Conservation (phyloP, 345 rosid species). For the Cardamine occulta region DNA sequence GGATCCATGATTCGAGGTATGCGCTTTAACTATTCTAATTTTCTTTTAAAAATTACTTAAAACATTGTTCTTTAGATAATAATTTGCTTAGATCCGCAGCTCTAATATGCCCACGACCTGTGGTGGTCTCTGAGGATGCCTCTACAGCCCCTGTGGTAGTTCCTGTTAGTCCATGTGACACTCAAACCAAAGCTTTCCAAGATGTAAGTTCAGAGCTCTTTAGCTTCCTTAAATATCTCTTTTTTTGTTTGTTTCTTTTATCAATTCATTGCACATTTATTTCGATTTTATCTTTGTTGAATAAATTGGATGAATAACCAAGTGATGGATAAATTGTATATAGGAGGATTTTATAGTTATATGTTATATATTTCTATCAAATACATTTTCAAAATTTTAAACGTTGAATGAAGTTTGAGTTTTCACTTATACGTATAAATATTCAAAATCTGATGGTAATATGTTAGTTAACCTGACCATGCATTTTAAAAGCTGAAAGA, state of each 20-base stretch:
- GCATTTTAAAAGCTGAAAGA: background rate
- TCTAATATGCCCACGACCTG: background rate
- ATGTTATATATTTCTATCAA: background rate
- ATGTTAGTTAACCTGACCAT: background rate
- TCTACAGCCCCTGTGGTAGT: background rate
- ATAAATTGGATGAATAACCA: background rate
- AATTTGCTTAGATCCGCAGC: background rate
- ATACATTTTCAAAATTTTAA: background rate
- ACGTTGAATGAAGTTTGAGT: background rate
- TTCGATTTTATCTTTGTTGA: background rate
- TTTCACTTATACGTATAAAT: background rate
- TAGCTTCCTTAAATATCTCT: background rate
- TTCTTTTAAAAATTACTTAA: background rate
- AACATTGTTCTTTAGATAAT: background rate
- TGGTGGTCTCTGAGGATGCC: background rate
- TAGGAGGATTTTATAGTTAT: background rate
- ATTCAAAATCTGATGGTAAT: background rate
- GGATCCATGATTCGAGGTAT: background rate
- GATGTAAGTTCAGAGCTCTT: slow-evolving; percentile 49
- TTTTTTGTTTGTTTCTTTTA: background rate
- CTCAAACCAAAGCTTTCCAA: slow-evolving; percentile 76
- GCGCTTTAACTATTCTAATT: background rate
- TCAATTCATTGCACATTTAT: background rate
- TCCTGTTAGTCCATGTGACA: slow-evolving; percentile 58
- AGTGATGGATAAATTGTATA: background rate